Conservation (phyloP, 2,329 filamentous ascomycete species). For the Pseudogymnoascus sp. region DNA sequence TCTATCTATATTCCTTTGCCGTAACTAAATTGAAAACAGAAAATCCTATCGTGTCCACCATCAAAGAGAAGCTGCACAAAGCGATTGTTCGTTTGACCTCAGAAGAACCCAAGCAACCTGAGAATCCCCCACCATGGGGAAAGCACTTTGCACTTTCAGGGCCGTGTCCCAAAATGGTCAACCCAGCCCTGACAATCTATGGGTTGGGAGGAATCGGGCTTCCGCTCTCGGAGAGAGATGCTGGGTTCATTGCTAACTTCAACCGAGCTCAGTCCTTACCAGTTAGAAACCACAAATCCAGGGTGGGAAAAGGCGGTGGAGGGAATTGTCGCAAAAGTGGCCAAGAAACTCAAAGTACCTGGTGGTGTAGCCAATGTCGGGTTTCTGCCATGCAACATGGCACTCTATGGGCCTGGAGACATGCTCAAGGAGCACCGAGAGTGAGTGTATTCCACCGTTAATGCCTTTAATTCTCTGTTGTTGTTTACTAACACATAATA, state of each 20-base stretch:
- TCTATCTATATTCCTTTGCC: too few relatives aligned
- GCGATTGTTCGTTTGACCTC: neutral
- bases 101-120: neutral
- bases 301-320: constrained; percentile 29
- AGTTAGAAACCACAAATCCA: constrained; percentile 33
- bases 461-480: neutral
- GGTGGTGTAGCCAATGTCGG: constrained; percentile 18
- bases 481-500: neutral
- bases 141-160: neutral
- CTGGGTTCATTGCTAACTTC: constrained; percentile 15
- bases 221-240: constrained; percentile 22
- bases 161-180: neutral
- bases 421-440: constrained; percentile 42
- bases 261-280: constrained; percentile 30
- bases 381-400: constrained; percentile 39
- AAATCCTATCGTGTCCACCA: neutral
- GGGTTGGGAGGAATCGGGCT: constrained; percentile 15
- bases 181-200: neutral
- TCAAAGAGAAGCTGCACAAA: neutral
- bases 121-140: neutral
- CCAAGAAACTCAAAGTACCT: constrained; percentile 28
- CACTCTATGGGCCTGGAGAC: constrained; percentile 42
- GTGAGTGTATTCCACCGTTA: constrained; percentile 10
- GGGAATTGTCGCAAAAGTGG: constrained; percentile 21
- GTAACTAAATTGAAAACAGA: neutral